Conservation (phyloP, 2,329 filamentous ascomycete species). For the Fusarium foetens region DNA sequence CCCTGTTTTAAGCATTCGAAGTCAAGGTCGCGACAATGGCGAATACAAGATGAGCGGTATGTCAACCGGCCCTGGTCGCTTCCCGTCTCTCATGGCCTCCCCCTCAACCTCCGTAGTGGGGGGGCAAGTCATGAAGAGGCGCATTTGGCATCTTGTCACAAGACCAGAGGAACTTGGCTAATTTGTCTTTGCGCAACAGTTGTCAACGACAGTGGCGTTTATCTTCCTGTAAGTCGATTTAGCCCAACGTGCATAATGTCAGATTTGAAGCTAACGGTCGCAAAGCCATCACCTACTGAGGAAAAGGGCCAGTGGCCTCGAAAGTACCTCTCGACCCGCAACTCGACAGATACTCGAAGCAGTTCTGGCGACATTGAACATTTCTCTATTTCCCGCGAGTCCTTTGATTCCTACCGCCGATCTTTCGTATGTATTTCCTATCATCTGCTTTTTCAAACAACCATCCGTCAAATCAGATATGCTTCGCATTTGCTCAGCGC, state of each 20-base stretch:
- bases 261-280: slow-evolving; percentile 17
- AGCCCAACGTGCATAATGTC: not conserved
- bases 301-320: slow-evolving; percentile 82
- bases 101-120: slow-evolving; percentile 10
- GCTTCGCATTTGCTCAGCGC: slow-evolving; percentile 1
- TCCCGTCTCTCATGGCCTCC: slow-evolving; percentile 18
- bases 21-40: slow-evolving; percentile 70
- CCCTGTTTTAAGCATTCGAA: slow-evolving; percentile 70
- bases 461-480: not conserved
- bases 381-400: slow-evolving; percentile 95
- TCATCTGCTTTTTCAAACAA: not conserved
- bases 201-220: slow-evolving; percentile 94
- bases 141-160: slow-evolving; percentile 37
- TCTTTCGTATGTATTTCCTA: slow-evolving; percentile 78
- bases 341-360: slow-evolving; percentile 66
- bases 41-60: slow-evolving; percentile 86
- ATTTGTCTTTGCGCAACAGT: slow-evolving; percentile 63
- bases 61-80: slow-evolving; percentile 44
- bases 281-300: slow-evolving; percentile 86
- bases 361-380: slow-evolving; percentile 86
- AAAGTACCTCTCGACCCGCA: slow-evolving; percentile 61
- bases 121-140: slow-evolving; percentile 23
- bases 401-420: slow-evolving; percentile 94
- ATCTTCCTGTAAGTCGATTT: slow-evolving; percentile 77
- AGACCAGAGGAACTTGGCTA: slow-evolving; percentile 41